Percentiles rank a stretch among this genome's conserved stretches.
Evolutionary conservation across 805 yeast genomes (phyloP).

Genomic region (Candida schatavii): DNA sequence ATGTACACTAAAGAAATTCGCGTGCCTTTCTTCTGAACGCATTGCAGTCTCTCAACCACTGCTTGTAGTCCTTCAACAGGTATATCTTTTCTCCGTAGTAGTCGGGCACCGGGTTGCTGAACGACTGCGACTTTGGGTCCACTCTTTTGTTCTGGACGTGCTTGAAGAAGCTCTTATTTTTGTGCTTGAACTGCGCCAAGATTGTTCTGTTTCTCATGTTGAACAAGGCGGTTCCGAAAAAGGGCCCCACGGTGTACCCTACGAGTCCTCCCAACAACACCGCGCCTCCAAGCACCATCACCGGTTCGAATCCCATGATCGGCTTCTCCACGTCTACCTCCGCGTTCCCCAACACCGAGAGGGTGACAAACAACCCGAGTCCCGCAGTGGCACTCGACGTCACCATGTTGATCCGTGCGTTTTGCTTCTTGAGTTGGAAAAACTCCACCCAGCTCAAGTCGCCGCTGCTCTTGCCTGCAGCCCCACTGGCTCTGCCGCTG

Average conservation of each 20-base stretch:
- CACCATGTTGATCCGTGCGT: slow-evolving; percentile 64
- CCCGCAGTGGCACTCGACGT: slow-evolving; percentile 69
- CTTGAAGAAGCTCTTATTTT: slow-evolving; percentile 71
- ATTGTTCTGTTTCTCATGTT: slow-evolving; percentile 47
- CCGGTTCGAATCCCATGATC: slow-evolving; percentile 86
- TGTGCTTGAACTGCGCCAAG: slow-evolving; percentile 48
- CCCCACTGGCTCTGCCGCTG: not conserved
- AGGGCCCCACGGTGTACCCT: slow-evolving; percentile 83
- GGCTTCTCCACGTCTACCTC: slow-evolving; percentile 87
- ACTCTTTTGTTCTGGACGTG: slow-evolving; percentile 79
- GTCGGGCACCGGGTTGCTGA: slow-evolving; percentile 96
- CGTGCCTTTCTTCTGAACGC: slow-evolving; percentile 81
- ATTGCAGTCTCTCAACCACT: slow-evolving; percentile 94
- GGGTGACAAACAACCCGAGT: slow-evolving; percentile 63
- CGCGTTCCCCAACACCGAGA: slow-evolving; percentile 72
- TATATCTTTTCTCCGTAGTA: slow-evolving; percentile 96
- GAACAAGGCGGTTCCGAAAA: slow-evolving; percentile 70
- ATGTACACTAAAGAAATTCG: slow-evolving; percentile 64
- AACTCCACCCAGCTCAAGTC: slow-evolving; percentile 75
- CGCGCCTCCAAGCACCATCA: slow-evolving; percentile 73
- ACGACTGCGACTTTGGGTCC: slow-evolving; percentile 86
- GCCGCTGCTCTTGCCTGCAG: slow-evolving; percentile 8
- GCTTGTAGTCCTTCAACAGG: slow-evolving; percentile 80
- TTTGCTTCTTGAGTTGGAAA: slow-evolving; percentile 69
- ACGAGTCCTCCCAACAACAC: slow-evolving; percentile 68